phyloP scores from a whole-genome alignment of 2,329 filamentous ascomycete species.

The Alternaria sp. region DNA sequence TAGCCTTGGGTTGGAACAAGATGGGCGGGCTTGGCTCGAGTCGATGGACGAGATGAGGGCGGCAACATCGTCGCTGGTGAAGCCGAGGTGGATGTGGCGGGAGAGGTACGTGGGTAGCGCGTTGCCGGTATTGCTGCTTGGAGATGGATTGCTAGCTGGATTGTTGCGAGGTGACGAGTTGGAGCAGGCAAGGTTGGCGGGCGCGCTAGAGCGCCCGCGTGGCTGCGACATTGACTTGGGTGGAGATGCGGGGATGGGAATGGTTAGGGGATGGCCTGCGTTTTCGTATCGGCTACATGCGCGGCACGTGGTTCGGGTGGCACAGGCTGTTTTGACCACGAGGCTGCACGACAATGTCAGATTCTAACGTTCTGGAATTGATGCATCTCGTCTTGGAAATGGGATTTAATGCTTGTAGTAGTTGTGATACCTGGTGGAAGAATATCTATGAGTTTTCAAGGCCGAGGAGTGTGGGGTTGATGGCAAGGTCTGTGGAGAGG shows the following conservation, averaged over 20 bases:
- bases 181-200: neutral
- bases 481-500: conserved; percentile 55
- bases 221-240: conserved; percentile 11
- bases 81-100: conserved; percentile 37
- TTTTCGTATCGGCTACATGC: neutral
- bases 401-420: conserved; percentile 55
- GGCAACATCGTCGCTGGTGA: conserved; percentile 37
- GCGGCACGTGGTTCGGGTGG: conserved; percentile 6
- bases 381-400: conserved; percentile 45
- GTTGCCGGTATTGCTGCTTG: neutral
- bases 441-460: conserved; percentile 58
- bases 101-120: conserved; percentile 35
- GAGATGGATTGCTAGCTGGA: neutral
- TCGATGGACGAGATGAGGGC: conserved; percentile 43
- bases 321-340: neutral
- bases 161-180: neutral
- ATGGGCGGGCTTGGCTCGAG: conserved; percentile 32
- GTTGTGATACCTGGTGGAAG: conserved; percentile 60
- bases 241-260: conserved; percentile 12
- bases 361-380: no score
- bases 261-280: conserved; percentile 13
- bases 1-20: conserved; percentile 1
- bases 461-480: conserved; percentile 57
- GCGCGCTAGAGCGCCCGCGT: conserved; percentile 2
- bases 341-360: no score